phyloP scores from a whole-genome alignment of 2,329 filamentous ascomycete genomes.

The Fusarium pseudograminearum region DNA sequence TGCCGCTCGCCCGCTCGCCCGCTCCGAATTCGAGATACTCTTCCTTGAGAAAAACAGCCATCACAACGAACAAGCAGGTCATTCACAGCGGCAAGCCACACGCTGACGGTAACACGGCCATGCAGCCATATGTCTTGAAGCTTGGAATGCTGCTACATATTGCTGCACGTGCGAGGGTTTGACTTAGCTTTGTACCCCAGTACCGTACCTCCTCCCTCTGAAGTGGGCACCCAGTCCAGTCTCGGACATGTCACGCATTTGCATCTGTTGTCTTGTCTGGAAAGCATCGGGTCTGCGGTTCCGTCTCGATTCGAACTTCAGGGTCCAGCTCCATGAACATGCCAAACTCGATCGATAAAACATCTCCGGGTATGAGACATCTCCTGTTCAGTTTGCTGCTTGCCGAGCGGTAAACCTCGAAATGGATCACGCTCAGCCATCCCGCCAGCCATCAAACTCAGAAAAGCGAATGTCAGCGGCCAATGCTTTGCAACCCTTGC shows the following conservation, averaged over 20 bases:
- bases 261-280: conserved; percentile 17
- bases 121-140: conserved; percentile 39
- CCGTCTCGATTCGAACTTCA: conserved; percentile 17
- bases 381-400: conserved; percentile 35
- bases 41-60: conserved; percentile 1
- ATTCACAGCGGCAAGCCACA: conserved; percentile 43
- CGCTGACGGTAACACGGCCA: conserved; percentile 37
- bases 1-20: conserved; percentile 32
- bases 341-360: conserved; percentile 27
- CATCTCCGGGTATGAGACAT: conserved; percentile 24
- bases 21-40: conserved; percentile 26
- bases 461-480: conserved; percentile 24
- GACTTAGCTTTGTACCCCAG: conserved; percentile 28
- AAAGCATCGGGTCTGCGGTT: conserved; percentile 31
- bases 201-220: not conserved
- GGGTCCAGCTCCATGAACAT: conserved; percentile 6
- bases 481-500: conserved; percentile 30
- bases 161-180: conserved; percentile 46
- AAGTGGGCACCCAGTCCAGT: conserved; percentile 29
- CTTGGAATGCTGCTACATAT: conserved; percentile 43
- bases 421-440: conserved; percentile 37
- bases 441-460: conserved; percentile 27
- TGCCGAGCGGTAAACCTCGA: conserved; percentile 32
- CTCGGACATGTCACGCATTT: conserved; percentile 33
- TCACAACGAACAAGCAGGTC: conserved; percentile 14